Base-by-base conservation (phyloP, 2,329 filamentous ascomycete species). In the Ophiostoma pallidulum region DNA sequence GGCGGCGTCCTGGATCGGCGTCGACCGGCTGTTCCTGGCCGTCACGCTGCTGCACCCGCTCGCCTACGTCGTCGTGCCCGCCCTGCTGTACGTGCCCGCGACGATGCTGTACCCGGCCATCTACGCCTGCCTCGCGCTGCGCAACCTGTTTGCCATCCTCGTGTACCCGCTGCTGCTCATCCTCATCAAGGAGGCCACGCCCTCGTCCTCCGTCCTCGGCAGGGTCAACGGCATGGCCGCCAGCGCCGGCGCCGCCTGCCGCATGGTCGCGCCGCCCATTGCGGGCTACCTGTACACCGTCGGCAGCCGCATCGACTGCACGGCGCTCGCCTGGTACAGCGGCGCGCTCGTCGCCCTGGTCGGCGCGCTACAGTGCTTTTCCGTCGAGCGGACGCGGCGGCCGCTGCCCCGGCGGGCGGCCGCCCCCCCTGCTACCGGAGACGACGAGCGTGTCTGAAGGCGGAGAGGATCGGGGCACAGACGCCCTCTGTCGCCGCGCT, bases 111-210 rank as follows among this genome's bases (percentile, higher is more conserved):
- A 72, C 54, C 64, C 73, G 0, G 76, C 73, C 44, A 78, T 84
- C 51, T 84, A 83, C 59, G 50, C 64, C 43, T 77, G 72, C 56
- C 64, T 81, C 48, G 63, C 73, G 0, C 59, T 83, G 33, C 73
- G 79, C 45, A 82, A 82, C 56, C 57, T 81, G 13, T 66, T 81
- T 32, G 75, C 74, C 39, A 82, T 83, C 56, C 69, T 80, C 46
- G 67, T 81, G n/a, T 84, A 82, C 57, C 80, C 80, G 3, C 68
- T 82, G 5, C 70, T 84, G 32, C 67, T 84, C 38, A 84, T 84
- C 55, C 67, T 83, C 28, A 75, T 84, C 68, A 84, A 84, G 62
- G 77, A 83, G 57, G 77, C 78, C 2, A 80, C 77, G 0, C 77
- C 78, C 2, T 71, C 68, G 28, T 64, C 69, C 7, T 67, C 66